Percentiles rank a stretch among this genome's conserved stretches.
phyloP scores from a whole-genome alignment of 2,329 filamentous ascomycete genomes.

The Monosporascus sp. region DNA sequence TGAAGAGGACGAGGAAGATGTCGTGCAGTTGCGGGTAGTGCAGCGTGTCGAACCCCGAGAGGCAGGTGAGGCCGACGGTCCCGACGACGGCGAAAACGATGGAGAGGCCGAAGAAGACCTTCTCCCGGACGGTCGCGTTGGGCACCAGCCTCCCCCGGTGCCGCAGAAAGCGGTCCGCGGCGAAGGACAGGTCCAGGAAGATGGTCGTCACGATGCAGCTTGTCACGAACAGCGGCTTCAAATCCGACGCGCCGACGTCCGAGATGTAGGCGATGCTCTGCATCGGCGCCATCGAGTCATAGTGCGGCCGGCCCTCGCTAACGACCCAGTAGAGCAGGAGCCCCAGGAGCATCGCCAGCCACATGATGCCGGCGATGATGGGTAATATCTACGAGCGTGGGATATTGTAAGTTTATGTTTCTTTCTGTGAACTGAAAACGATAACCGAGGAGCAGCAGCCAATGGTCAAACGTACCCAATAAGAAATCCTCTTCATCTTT shows the following conservation, averaged over 20 bases:
- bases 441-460: too few species aligned
- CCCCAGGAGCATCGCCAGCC: constrained; percentile 63
- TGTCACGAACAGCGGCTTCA: constrained; percentile 75
- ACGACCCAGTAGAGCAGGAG: constrained; percentile 67
- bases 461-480: too few species aligned
- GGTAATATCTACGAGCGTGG: constrained; percentile 51
- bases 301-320: constrained; percentile 47
- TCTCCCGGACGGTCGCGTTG: constrained; percentile 61
- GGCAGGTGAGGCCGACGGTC: constrained; percentile 71
- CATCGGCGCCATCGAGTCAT: constrained; percentile 51
- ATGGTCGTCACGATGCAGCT: constrained; percentile 68
- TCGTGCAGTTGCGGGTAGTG: constrained; percentile 64
- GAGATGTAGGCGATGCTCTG: constrained; percentile 70
- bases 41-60: constrained; percentile 82
- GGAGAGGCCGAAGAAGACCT: constrained; percentile 53
- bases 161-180: constrained; percentile 78
- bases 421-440: too few species aligned
- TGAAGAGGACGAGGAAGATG: constrained; percentile 75
- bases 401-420: background rate
- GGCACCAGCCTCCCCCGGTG: constrained; percentile 73
- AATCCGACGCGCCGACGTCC: constrained; percentile 53
- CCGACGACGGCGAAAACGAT: constrained; percentile 69
- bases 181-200: constrained; percentile 75
- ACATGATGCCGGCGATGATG: constrained; percentile 59
- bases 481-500: too few species aligned